A percentile compares a stretch with the other conserved stretches of the same genome.
Evolutionary conservation across 805 yeast genomes (phyloP).

Genomic region (Saccharomycopsis sp.): DNA sequence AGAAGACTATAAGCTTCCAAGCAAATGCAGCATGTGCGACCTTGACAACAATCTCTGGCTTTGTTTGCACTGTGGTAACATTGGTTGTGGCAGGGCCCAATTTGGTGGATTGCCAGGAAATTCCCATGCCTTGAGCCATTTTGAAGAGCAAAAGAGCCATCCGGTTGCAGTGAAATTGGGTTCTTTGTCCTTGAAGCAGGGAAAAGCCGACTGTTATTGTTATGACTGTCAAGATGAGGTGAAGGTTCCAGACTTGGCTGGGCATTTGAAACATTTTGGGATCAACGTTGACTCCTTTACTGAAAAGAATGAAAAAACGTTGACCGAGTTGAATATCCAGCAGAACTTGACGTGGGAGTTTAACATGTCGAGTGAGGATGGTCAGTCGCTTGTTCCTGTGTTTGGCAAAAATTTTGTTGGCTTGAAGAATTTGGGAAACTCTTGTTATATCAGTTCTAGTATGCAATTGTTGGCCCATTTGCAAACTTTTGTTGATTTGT

Average conservation of each 20-base stretch:
- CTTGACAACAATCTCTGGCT: slow-evolving; percentile 81
- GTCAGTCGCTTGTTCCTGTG: slow-evolving; percentile 53
- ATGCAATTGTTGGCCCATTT: slow-evolving; percentile 59
- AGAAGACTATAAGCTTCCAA: slow-evolving; percentile 26
- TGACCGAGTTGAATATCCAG: slow-evolving; percentile 85
- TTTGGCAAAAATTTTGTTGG: slow-evolving; percentile 80
- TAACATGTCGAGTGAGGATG: slow-evolving; percentile 62
- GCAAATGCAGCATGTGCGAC: slow-evolving; percentile 50
- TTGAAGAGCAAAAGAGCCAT: slow-evolving; percentile 43
- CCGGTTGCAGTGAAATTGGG: slow-evolving; percentile 87
- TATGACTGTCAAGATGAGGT: slow-evolving; percentile 86
- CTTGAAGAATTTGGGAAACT: slow-evolving; percentile 80
- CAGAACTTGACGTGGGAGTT: slow-evolving; percentile 94
- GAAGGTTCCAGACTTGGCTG: slow-evolving; percentile 50
- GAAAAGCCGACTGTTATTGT: slow-evolving; percentile 77
- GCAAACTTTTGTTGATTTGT: slow-evolving; percentile 33
- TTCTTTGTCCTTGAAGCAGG: slow-evolving; percentile 58
- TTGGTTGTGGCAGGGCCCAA: slow-evolving; percentile 93
- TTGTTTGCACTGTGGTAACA: slow-evolving; percentile 80
- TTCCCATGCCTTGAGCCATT: slow-evolving; percentile 80
- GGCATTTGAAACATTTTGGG: slow-evolving; percentile 48
- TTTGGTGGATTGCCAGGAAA: slow-evolving; percentile 93
- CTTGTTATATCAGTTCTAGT: slow-evolving; percentile 82
- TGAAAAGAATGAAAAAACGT: slow-evolving; percentile 70
- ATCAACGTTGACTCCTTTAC: slow-evolving; percentile 46